These are phyloP conservation scores for Phyllostachys edulis DNA, from an alignment of 176 grass and related monocot genomes.

Conservation along the genomic window DNA sequence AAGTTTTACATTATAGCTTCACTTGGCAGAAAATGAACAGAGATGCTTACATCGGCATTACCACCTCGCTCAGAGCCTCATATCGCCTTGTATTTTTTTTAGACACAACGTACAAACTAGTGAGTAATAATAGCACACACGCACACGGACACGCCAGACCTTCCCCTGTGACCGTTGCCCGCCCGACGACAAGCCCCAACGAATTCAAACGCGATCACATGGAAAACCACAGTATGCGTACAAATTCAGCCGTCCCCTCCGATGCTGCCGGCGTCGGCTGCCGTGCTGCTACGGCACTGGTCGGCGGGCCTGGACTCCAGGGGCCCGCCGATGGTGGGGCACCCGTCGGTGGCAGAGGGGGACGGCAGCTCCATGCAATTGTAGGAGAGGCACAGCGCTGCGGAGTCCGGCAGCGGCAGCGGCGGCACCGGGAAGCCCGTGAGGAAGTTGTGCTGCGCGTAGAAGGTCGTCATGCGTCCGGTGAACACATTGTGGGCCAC, in stretches of 20 bases:
- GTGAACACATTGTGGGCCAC: constrained; percentile 51
- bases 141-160: background rate
- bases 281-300: constrained; percentile 48
- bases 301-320: constrained; percentile 54
- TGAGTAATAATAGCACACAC: background rate
- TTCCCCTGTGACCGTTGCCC: constrained; percentile 29
- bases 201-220: constrained; percentile 46
- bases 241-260: constrained; percentile 46
- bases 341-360: constrained; percentile 31
- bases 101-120: constrained; percentile 15
- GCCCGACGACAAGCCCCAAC: background rate
- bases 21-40: constrained; percentile 4
- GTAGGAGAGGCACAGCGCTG: constrained; percentile 76
- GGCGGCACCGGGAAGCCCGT: constrained; percentile 53
- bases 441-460: constrained; percentile 92
- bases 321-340: constrained; percentile 66
- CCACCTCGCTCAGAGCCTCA: background rate
- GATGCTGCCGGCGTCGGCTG: constrained; percentile 2
- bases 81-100: background rate
- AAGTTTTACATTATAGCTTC: background rate
- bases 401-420: constrained; percentile 51
- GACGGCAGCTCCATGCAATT: constrained; percentile 77
- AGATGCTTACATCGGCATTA: constrained; percentile 31
- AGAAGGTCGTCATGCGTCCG: constrained; percentile 70
- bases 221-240: constrained; percentile 33